Base-by-base conservation (phyloP, 2,329 filamentous ascomycete species). In the Xylariaceae sp. region DNA sequence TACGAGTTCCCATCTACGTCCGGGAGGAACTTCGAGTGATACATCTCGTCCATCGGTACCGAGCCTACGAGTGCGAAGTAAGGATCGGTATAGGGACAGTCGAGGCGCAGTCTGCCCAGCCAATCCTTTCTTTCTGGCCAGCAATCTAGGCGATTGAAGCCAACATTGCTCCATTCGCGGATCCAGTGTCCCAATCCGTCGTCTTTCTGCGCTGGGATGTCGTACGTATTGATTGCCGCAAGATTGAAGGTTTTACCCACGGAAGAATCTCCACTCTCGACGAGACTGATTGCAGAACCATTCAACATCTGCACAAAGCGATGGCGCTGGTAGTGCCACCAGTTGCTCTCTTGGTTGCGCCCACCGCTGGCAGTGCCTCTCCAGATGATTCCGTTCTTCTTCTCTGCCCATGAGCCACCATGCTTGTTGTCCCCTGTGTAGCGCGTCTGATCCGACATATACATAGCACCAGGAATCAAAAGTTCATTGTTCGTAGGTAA, bases 1-100 rank as follows among this genome's bases (percentile, higher is more conserved):
- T 82, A 83, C 2, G 75, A 78, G 68, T 83, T 80, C 17, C 86
- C 86, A 62, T 90, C 86, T 39, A 86, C 76, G 61, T 89, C 85
- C 0, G 82, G 78, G 1, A 89, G 73, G 59, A 80, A 86, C 62
- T 88, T 89, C 68, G 75, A 67, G 27, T 57, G 51, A 58, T 78
- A 80, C 57, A 79, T 74, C 49, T 73, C 61, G 45, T 65, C 66
- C 68, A 80, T 76, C 31, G 68, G 62, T 44, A 70, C 62, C 31
- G 60, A 52, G 0, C 64, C 51, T 4, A 68, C 59, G 10, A 62
- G 51, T 12, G 55, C 51, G 53, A 70, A 70, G 57, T 68, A 65
- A 10, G 68, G 64, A 11, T 60, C 49, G 18, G 73, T 56, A 49
- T 72, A 74, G 35, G 62, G 61, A 61, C 74, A 77, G 39, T 48